Evolutionary conservation across 805 yeast species (phyloP).

Genomic region (Torulaspora maleeae): DNA sequence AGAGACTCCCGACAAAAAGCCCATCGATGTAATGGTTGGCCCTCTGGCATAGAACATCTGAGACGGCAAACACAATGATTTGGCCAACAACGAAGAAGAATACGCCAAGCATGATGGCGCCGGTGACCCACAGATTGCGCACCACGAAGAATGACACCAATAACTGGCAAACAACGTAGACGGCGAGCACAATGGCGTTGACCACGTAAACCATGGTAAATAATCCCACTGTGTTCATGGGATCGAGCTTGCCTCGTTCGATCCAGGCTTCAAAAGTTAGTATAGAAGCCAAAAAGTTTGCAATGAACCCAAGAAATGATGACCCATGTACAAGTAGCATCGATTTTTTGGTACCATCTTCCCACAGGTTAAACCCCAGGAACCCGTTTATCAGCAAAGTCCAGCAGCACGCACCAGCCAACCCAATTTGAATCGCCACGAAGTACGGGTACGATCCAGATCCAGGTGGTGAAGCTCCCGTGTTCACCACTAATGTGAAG

Average conservation of each 20-base stretch:
- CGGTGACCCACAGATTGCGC: slow-evolving; percentile 81
- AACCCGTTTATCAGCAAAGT: slow-evolving; percentile 69
- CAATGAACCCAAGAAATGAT: slow-evolving; percentile 53
- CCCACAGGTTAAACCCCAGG: slow-evolving; percentile 87
- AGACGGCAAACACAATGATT: slow-evolving; percentile 64
- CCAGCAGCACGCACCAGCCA: slow-evolving; percentile 67
- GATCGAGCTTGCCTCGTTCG: slow-evolving; percentile 40
- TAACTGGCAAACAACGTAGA: slow-evolving; percentile 64
- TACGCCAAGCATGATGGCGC: slow-evolving; percentile 68
- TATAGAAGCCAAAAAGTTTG: slow-evolving; percentile 62
- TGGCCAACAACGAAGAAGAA: slow-evolving; percentile 81
- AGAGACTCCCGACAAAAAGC: slow-evolving; percentile 71
- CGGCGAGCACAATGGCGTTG: slow-evolving; percentile 60
- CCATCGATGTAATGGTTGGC: slow-evolving; percentile 90
- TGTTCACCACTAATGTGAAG: slow-evolving; percentile 72
- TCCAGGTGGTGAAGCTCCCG: slow-evolving; percentile 90
- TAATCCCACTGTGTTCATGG: slow-evolving; percentile 56
- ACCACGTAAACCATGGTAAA: slow-evolving; percentile 67
- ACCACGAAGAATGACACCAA: slow-evolving; percentile 63
- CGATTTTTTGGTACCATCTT: slow-evolving; percentile 76
- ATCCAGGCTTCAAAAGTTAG: slow-evolving; percentile 71
- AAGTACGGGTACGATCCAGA: slow-evolving; percentile 71
- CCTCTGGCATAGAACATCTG: slow-evolving; percentile 58
- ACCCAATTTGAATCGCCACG: slow-evolving; percentile 74
- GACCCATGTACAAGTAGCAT: slow-evolving; percentile 51